Conservation (phyloP, 495 filamentous ascomycete species). For the Penicillium tannophilum region DNA sequence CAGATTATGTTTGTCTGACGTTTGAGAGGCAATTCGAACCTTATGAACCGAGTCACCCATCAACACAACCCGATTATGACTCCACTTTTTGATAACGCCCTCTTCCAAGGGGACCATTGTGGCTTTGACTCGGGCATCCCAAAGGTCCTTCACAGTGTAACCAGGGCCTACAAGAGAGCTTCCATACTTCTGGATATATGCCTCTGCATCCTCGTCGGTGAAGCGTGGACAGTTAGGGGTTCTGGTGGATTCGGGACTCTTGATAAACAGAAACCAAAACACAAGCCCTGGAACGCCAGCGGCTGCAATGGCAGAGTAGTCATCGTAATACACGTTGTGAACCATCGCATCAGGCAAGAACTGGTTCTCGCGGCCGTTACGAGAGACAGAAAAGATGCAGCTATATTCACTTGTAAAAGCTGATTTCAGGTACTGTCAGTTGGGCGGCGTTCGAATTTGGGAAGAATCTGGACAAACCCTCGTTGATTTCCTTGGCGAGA, state of each 20-base stretch:
- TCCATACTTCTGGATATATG: constrained; percentile 15
- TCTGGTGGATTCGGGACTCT: constrained; percentile 12
- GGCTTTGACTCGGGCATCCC: constrained; percentile 20
- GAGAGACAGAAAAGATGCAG: constrained; percentile 27
- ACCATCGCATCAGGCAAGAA: constrained; percentile 19
- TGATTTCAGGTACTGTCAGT: constrained; percentile 7
- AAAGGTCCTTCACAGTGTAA: constrained; percentile 25
- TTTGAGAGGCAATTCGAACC: constrained; percentile 2
- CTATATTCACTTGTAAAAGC: constrained; percentile 25
- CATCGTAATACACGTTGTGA: constrained; percentile 21
- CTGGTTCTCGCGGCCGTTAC: constrained; percentile 20
- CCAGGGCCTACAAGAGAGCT: constrained; percentile 16
- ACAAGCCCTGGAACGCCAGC: constrained; percentile 21
- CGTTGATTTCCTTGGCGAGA: constrained; percentile 11
- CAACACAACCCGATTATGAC: constrained; percentile 18
- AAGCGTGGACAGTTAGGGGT: constrained; percentile 17
- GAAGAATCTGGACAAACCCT: constrained; percentile 3
- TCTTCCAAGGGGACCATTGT: constrained; percentile 26
- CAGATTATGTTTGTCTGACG: neutral
- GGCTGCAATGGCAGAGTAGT: constrained; percentile 13
- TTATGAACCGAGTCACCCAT: constrained; percentile 29
- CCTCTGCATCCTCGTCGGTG: constrained; percentile 17
- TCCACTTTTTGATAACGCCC: constrained; percentile 22
- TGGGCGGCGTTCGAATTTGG: neutral
- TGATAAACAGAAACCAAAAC: constrained; percentile 27